Base-by-base conservation (phyloP, 1,284 basidiomycete genomes). In the Hemileia vastatrix region DNA sequence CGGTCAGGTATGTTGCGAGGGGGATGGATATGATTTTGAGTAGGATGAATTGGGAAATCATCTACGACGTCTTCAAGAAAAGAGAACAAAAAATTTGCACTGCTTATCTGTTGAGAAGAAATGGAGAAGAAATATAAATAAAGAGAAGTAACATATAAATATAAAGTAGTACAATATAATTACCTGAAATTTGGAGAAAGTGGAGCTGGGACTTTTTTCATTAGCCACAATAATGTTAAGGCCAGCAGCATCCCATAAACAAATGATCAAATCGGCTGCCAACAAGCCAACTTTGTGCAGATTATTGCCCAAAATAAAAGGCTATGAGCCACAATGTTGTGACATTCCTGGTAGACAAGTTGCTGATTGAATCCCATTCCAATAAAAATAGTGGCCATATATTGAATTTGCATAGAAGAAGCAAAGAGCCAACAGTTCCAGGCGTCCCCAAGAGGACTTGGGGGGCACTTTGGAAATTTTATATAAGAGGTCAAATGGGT, bases 201-300 rank as follows among this genome's bases (percentile, higher is more conserved):
- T 21, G 19, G 6, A 19, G 15, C 27, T n/a, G n/a, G 21, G 43
- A 40, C 52, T 19, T 18, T 31, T 33, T 36, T 48, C 43, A 21
- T 23, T 4, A 24, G 8, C 40, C 1, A 49, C 27, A 1, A 61
- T 8, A 0, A 31, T 19, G 33, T 61, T 61, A 2, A 61, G 27
- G 4, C 59, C 59, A 32, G 52, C 51, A 23, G 59, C 52, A 18
- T 61, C 52, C 52, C 59, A 61, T 9, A 61, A 52, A 24, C 59
- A 47, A 50, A 61, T 32, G 2, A 54, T 31, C 2, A 61, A 23
- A n/a, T 24, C 45, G 19, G 59, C 43, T 3, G 40, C 59, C 2
- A 61, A 24, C n/a, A 19, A 19, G 13, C 59, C 59, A n/a, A n/a
- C n/a, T 50, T 50, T 24, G 13, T 50, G 48, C 4, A 13, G 3